Evolutionary conservation across 495 filamentous ascomycete genomes (phyloP).

Genomic region (Margaritispora aquatica): DNA sequence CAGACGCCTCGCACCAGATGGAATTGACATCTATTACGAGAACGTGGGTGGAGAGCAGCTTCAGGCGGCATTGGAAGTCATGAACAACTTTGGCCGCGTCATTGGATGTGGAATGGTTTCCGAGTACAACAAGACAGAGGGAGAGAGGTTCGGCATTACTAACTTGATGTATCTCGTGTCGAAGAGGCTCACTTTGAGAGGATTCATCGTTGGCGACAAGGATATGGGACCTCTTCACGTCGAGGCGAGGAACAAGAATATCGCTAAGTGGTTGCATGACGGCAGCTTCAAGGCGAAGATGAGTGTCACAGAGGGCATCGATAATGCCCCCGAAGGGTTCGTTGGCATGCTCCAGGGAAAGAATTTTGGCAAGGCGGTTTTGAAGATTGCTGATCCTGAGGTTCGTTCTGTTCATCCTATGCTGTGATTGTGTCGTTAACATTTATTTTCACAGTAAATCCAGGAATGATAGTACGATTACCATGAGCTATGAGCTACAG

Average conservation of each 20-base stretch:
- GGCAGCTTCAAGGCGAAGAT: slow-evolving; percentile 71
- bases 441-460: no score
- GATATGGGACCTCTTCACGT: slow-evolving; percentile 65
- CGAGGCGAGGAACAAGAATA: slow-evolving; percentile 73
- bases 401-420: background rate
- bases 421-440: background rate
- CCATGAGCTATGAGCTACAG: background rate
- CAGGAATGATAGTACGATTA: no score
- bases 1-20: slow-evolving; percentile 67
- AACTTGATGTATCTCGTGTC: slow-evolving; percentile 49
- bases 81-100: slow-evolving; percentile 70
- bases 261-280: slow-evolving; percentile 79
- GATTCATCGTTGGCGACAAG: slow-evolving; percentile 64
- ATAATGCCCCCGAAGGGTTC: slow-evolving; percentile 72
- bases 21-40: slow-evolving; percentile 93
- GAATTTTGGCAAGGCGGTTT: slow-evolving; percentile 88
- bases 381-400: slow-evolving; percentile 53
- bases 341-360: slow-evolving; percentile 83
- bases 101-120: slow-evolving; percentile 53
- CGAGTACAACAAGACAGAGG: slow-evolving; percentile 62
- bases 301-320: slow-evolving; percentile 71
- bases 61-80: slow-evolving; percentile 61
- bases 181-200: slow-evolving; percentile 51
- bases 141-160: slow-evolving; percentile 60
- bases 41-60: slow-evolving; percentile 90